phyloP scores from a whole-genome alignment of 2,329 filamentous ascomycete genomes.

The Talaromyces marneffei region DNA sequence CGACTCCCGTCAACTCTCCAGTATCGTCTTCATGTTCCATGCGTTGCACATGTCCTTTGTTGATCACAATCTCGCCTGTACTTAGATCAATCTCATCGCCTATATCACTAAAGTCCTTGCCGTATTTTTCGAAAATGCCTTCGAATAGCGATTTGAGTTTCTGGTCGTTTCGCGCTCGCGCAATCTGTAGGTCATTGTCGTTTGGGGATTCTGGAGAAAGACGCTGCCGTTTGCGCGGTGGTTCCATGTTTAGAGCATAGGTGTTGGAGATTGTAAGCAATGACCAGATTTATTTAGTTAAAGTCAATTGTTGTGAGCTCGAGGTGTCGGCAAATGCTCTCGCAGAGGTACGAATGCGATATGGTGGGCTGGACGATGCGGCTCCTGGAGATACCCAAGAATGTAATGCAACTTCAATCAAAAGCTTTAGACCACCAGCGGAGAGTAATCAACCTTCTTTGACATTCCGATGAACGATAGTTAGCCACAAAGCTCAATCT shows the following conservation, averaged over 20 bases:
- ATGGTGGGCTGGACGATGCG: not conserved
- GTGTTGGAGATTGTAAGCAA: not conserved
- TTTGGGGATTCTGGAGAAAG: slow-evolving; percentile 31
- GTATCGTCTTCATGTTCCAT: slow-evolving; percentile 55
- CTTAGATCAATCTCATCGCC: slow-evolving; percentile 85
- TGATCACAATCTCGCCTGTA: slow-evolving; percentile 75
- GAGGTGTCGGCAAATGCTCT: not conserved
- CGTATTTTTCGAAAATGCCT: slow-evolving; percentile 83
- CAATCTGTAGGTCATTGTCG: slow-evolving; percentile 54
- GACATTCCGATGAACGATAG: not conserved
- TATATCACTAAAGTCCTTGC: slow-evolving; percentile 70
- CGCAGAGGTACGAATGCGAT: not conserved
- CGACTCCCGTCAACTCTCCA: slow-evolving; percentile 25
- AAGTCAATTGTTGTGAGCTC: not conserved
- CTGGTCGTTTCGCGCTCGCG: slow-evolving; percentile 60
- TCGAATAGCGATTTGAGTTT: slow-evolving; percentile 81
- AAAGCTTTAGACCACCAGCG: not conserved
- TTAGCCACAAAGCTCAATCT: not conserved
- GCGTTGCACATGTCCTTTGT: slow-evolving; percentile 76
- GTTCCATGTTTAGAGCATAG: slow-evolving; percentile 24
- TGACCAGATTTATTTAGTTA: not conserved
- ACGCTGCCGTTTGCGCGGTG: slow-evolving; percentile 53
- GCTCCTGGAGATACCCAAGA: not conserved
- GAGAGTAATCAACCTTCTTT: not conserved
- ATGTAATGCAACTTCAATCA: not conserved